Percentiles rank a stretch among this genome's conserved stretches.
Conservation (phyloP, 352 stramenopile species). For the Globisporangium orthogonon region DNA sequence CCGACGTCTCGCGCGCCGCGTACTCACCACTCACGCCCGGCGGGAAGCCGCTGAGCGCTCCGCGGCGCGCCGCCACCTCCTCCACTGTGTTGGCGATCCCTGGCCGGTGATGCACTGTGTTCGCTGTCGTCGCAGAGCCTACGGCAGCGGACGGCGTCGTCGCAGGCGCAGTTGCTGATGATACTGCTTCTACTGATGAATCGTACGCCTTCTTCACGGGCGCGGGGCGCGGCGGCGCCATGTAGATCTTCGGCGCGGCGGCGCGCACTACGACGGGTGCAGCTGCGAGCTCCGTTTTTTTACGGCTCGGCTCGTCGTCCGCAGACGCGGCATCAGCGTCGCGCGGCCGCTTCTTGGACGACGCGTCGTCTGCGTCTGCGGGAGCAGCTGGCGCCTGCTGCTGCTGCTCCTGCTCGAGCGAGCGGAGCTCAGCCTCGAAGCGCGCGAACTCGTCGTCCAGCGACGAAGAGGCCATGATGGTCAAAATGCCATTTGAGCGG, state of each 20-base stretch:
- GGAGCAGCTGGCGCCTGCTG: background rate
- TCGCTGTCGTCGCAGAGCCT: background rate
- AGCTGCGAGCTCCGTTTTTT: constrained; percentile 21
- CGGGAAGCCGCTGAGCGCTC: constrained; percentile 66
- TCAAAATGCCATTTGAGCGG: background rate
- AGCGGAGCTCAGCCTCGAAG: constrained; percentile 80
- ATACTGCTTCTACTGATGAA: background rate
- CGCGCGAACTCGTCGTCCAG: constrained; percentile 79
- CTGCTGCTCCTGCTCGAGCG: constrained; percentile 44
- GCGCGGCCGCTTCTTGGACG: constrained; percentile 25
- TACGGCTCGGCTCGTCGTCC: constrained; percentile 11
- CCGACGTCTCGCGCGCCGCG: constrained; percentile 16
- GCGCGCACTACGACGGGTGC: constrained; percentile 24
- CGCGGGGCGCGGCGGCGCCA: constrained; percentile 54
- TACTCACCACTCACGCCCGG: constrained; percentile 41
- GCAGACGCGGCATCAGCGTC: constrained; percentile 13
- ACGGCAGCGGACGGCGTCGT: background rate
- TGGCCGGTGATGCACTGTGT: constrained; percentile 3
- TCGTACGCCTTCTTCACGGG: constrained; percentile 24
- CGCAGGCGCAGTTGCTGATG: background rate
- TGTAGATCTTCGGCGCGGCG: constrained; percentile 59
- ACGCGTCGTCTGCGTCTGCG: background rate
- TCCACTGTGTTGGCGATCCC: constrained; percentile 39
- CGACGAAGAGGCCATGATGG: background rate
- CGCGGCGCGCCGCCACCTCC: constrained; percentile 38